These are phyloP conservation scores for Ceraceosorus guamensis DNA, from an alignment of 1,284 basidiomycete genomes.

Conservation along the genomic window DNA sequence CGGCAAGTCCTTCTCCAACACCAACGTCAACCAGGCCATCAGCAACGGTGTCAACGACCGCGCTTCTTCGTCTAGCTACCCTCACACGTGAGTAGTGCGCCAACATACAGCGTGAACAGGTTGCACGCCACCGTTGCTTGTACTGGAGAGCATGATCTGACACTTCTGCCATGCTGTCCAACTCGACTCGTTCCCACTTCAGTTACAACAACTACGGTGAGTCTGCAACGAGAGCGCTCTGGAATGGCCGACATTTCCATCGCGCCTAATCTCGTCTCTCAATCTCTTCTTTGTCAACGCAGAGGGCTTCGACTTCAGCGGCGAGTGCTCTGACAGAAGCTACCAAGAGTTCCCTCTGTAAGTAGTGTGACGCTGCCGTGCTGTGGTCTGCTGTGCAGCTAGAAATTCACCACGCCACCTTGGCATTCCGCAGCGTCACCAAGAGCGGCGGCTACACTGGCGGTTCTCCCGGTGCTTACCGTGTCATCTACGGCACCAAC, in stretches of 20 bases:
- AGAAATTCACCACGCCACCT: no score
- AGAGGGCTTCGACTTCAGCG: slow-evolving; percentile 31
- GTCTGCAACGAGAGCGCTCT: no score
- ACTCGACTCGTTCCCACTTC: no score
- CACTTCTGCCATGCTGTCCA: no score
- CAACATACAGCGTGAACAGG: no score
- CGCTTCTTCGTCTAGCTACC: slow-evolving; percentile 19
- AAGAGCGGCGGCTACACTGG: no score
- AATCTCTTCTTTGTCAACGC: background rate
- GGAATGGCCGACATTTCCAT: no score
- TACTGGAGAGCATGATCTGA: no score
- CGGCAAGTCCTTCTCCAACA: slow-evolving; percentile 14
- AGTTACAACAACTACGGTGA: slow-evolving; percentile 13
- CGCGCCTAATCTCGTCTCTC: background rate
- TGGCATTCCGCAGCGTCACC: no score
- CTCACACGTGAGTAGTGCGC: slow-evolving; percentile 9
- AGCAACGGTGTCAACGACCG: slow-evolving; percentile 18
- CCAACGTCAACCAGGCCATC: slow-evolving; percentile 25
- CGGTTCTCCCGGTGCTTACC: slow-evolving; percentile 33
- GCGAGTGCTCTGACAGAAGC: slow-evolving; percentile 19
- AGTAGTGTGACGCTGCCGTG: background rate
- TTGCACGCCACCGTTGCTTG: no score
- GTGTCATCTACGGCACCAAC: slow-evolving; percentile 22
- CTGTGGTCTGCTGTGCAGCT: background rate
- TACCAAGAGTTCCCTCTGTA: slow-evolving; percentile 18